Percentiles rank a stretch among this genome's conserved stretches.
phyloP scores from a whole-genome alignment of 768 basidiomycete species.

The Amanita molliuscula region DNA sequence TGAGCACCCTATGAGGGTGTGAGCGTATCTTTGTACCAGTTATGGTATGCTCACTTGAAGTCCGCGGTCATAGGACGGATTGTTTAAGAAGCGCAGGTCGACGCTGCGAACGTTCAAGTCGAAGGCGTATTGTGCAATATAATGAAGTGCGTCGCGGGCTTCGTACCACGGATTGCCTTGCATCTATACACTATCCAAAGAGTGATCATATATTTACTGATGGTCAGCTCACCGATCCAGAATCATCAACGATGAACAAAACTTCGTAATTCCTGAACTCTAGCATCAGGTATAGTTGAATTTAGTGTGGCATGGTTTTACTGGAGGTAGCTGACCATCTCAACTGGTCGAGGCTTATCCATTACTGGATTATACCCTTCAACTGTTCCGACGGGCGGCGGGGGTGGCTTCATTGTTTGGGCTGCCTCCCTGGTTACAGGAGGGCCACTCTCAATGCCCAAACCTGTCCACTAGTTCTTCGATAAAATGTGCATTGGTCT shows the following conservation, averaged over 20 bases:
- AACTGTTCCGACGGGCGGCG: slow-evolving; percentile 10
- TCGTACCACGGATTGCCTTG: slow-evolving; percentile 16
- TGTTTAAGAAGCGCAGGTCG: slow-evolving; percentile 19
- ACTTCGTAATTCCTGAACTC: slow-evolving; percentile 17
- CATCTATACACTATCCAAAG: slow-evolving; percentile 9
- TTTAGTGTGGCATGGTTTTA: slow-evolving; percentile 2
- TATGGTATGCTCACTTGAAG: background rate
- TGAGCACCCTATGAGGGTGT: slow-evolving; percentile 11
- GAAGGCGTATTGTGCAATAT: slow-evolving; percentile 20
- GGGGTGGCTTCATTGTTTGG: slow-evolving; percentile 9
- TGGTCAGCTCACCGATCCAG: slow-evolving; percentile 14
- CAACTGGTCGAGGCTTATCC: slow-evolving; percentile 15
- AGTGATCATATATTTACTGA: background rate
- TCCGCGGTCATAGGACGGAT: background rate
- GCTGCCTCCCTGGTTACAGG: slow-evolving; percentile 4
- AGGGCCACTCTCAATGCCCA: slow-evolving; percentile 8
- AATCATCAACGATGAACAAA: slow-evolving; percentile 20
- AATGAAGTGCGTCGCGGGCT: slow-evolving; percentile 16
- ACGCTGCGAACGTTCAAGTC: slow-evolving; percentile 14
- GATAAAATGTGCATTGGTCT: background rate
- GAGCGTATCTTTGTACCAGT: background rate
- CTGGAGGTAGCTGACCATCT: slow-evolving; percentile 15
- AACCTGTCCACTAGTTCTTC: background rate
- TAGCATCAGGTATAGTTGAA: background rate
- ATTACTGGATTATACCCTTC: slow-evolving; percentile 16